A percentile compares a stretch with the other conserved stretches of the same genome.
Conservation (phyloP, 2,329 filamentous ascomycete species). For the Ophiostoma sp. region DNA sequence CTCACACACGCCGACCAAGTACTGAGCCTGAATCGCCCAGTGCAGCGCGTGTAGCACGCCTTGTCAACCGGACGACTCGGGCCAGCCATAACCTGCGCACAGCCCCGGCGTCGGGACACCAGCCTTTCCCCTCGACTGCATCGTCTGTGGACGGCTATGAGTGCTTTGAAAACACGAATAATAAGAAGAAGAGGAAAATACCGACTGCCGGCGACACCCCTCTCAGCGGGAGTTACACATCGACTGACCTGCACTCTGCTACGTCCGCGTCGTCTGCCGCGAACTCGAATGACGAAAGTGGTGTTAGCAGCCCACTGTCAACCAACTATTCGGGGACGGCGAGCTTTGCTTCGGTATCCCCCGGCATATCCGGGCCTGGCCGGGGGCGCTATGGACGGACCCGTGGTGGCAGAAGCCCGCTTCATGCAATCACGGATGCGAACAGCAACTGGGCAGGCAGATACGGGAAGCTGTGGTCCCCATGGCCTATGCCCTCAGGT, state of each 20-base stretch:
- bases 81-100: conserved; percentile 15
- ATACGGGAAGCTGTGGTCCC: conserved; percentile 41
- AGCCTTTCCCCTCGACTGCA: conserved; percentile 56
- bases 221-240: conserved; percentile 39
- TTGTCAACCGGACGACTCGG: conserved; percentile 17
- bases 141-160: conserved; percentile 85
- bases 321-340: conserved; percentile 30
- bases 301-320: conserved; percentile 18
- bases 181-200: conserved; percentile 99
- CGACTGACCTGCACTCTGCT: conserved; percentile 33
- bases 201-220: conserved; percentile 73
- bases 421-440: conserved; percentile 55
- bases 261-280: conserved; percentile 29
- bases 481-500: conserved; percentile 25
- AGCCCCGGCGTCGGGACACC: conserved; percentile 35
- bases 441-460: conserved; percentile 52
- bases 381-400: conserved; percentile 74
- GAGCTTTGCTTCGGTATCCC: conserved; percentile 52
- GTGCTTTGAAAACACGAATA: conserved; percentile 96
- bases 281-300: conserved; percentile 19
- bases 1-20: conserved; percentile 36
- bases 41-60: conserved; percentile 20
- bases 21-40: conserved; percentile 52
- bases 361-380: conserved; percentile 77
- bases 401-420: conserved; percentile 55